phyloP scores from a whole-genome alignment of 371 early-diverging fungal genomes.

The Coemansia linderi region DNA sequence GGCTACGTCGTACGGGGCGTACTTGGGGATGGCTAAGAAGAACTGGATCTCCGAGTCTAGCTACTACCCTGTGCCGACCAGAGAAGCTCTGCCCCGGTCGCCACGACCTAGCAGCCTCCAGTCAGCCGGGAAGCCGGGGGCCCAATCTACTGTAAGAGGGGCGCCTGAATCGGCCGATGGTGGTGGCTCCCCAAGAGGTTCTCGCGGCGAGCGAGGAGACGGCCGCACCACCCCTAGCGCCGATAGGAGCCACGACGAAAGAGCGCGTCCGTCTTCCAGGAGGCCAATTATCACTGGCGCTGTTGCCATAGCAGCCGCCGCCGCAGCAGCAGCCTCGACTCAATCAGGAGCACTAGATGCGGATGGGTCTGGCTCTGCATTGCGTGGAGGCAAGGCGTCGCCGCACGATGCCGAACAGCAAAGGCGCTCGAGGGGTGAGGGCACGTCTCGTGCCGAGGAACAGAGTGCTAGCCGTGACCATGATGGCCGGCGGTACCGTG shows the following conservation, averaged over 20 bases:
- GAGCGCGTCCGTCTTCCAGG: slow-evolving; percentile 1
- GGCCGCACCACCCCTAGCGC: slow-evolving; percentile 1
- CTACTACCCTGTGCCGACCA: slow-evolving; percentile 25
- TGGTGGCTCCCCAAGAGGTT: background rate
- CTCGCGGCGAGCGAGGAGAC: slow-evolving; percentile 2
- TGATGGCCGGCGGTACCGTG: slow-evolving; percentile 8
- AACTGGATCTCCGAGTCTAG: slow-evolving; percentile 37
- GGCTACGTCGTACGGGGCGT: slow-evolving; percentile 48
- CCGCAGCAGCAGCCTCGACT: slow-evolving; percentile 5
- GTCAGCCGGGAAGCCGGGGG: background rate
- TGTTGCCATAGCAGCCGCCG: slow-evolving; percentile 5
- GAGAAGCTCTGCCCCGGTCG: background rate
- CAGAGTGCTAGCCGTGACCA: slow-evolving; percentile 1
- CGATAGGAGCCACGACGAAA: slow-evolving; percentile 3
- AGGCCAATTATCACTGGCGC: slow-evolving; percentile 9
- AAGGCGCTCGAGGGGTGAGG: background rate
- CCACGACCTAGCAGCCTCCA: background rate
- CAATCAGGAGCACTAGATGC: background rate
- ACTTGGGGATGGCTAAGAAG: slow-evolving; percentile 31
- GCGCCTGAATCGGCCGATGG: background rate
- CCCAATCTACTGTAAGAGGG: background rate
- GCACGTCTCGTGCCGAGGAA: background rate
- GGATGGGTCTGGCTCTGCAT: background rate
- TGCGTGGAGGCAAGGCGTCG: background rate
- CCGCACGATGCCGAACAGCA: background rate